Evolutionary conservation across 108 stramenopile species (phyloP).

Genomic region (Aureococcus anophagefferens): DNA sequence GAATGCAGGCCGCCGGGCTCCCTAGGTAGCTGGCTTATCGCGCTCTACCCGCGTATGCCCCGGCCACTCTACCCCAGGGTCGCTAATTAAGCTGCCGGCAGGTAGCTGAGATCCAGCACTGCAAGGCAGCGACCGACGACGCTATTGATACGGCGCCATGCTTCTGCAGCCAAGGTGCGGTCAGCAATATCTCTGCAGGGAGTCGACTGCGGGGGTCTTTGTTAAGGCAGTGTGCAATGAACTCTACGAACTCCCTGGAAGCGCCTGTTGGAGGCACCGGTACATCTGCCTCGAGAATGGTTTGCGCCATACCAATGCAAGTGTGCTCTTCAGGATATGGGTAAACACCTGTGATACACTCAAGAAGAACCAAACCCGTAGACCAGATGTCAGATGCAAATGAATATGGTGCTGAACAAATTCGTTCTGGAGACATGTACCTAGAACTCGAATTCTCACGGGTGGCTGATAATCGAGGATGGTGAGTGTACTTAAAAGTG

Average conservation of each 20-base stretch:
- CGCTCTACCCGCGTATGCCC: too few species aligned
- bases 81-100: too few species aligned
- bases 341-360: constrained; percentile 34
- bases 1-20: too few species aligned
- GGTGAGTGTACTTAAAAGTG: constrained; percentile 57
- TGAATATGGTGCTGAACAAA: constrained; percentile 23
- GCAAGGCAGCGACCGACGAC: too few species aligned
- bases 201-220: constrained; percentile 36
- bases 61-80: too few species aligned
- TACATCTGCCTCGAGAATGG: constrained; percentile 35
- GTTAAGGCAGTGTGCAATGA: constrained; percentile 26
- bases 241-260: constrained; percentile 30
- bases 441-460: too few species aligned
- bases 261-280: constrained; percentile 24
- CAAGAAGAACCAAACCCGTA: constrained; percentile 41
- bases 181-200: constrained; percentile 30
- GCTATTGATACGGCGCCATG: too few species aligned
- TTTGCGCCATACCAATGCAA: constrained; percentile 44
- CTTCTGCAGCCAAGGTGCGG: too few species aligned
- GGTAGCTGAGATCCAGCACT: too few species aligned
- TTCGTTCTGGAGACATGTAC: constrained; percentile 53
- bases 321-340: constrained; percentile 25
- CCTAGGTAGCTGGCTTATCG: too few species aligned
- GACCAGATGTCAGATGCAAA: constrained; percentile 44
- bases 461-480: too few species aligned